A percentile compares a stretch with the other conserved stretches of the same genome.
phyloP scores from a whole-genome alignment of 371 early-diverging fungal genomes.

The Scutellospora calospora region DNA sequence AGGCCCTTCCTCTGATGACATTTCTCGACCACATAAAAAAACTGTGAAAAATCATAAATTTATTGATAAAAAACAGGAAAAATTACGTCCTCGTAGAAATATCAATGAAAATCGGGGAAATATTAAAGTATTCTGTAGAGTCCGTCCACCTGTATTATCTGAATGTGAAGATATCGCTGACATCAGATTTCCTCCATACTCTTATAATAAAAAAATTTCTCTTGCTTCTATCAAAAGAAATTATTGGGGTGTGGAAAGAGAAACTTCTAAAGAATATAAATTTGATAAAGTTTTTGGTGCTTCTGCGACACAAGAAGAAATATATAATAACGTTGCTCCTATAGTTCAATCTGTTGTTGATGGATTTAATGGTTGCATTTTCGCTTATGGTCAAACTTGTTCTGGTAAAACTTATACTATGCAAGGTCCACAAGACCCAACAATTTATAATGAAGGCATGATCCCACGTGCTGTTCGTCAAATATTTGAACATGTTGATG shows the following conservation, averaged over 20 bases:
- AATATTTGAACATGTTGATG: conserved; percentile 82
- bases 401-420: conserved; percentile 95
- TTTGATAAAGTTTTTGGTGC: conserved; percentile 79
- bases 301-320: conserved; percentile 74
- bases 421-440: conserved; percentile 66
- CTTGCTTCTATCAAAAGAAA: neutral
- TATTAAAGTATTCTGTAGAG: conserved; percentile 98
- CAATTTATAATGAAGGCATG: conserved; percentile 72
- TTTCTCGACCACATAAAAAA: too few species aligned
- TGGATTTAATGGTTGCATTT: conserved; percentile 98
- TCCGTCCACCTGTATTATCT: conserved; percentile 71
- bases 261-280: neutral
- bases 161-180: conserved; percentile 14
- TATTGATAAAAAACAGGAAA: too few species aligned
- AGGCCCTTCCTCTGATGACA: too few species aligned
- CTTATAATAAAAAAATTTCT: conserved; percentile 39
- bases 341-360: conserved; percentile 96
- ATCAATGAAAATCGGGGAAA: conserved; percentile 92
- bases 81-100: too few species aligned
- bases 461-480: conserved; percentile 91
- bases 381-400: conserved; percentile 99
- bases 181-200: conserved; percentile 24
- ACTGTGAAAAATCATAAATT: too few species aligned
- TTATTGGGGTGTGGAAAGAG: neutral
- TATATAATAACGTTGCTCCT: conserved; percentile 96